Conservation (phyloP, 805 yeast genomes). For the Nakazawaea laoshanensis region DNA sequence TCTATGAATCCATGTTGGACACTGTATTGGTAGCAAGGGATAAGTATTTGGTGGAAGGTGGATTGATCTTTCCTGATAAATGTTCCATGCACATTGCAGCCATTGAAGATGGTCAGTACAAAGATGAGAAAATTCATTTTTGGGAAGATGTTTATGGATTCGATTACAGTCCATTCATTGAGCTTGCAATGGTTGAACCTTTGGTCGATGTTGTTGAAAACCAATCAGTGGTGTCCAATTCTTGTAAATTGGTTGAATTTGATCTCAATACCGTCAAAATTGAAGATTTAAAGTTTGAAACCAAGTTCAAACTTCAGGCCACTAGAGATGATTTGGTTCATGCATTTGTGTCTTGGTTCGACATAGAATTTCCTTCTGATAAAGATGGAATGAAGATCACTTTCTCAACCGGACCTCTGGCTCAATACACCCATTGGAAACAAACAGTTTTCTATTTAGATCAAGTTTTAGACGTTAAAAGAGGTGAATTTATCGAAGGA, state of each 20-base stretch:
- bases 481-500: conserved; percentile 73
- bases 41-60: conserved; percentile 71
- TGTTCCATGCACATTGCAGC: conserved; percentile 86
- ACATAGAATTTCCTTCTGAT: conserved; percentile 74
- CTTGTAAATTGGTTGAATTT: conserved; percentile 63
- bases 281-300: conserved; percentile 71
- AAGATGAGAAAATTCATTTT: conserved; percentile 81
- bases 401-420: conserved; percentile 92
- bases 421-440: conserved; percentile 96
- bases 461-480: conserved; percentile 67
- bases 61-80: conserved; percentile 91
- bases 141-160: conserved; percentile 98
- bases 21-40: conserved; percentile 94
- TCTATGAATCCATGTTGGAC: conserved; percentile 97
- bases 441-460: conserved; percentile 90
- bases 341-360: conserved; percentile 93
- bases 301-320: conserved; percentile 63
- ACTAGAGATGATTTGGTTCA: conserved; percentile 76
- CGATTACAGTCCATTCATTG: conserved; percentile 86
- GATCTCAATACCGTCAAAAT: conserved; percentile 85
- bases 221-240: conserved; percentile 61
- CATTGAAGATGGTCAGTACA: conserved; percentile 87
- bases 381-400: conserved; percentile 46
- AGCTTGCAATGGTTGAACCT: conserved; percentile 86
- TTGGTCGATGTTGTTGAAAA: conserved; percentile 91